phyloP scores from a whole-genome alignment of 306 rosid species.

The Rubus idaeus region DNA sequence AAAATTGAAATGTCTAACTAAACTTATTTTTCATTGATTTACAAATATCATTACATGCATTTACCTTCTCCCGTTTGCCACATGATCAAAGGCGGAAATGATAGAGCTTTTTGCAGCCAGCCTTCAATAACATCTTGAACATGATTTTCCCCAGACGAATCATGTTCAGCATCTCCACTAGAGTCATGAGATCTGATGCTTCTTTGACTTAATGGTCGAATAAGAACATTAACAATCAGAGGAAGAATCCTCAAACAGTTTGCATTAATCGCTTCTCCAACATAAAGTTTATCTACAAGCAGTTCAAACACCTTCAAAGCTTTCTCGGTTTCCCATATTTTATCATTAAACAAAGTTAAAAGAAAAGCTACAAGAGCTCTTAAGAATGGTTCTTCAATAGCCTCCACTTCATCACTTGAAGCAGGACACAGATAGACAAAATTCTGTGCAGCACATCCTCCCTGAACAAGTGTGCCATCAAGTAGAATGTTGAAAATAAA shows the following conservation, averaged over 20 bases:
- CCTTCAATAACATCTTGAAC: constrained; percentile 50
- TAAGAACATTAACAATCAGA: constrained; percentile 55
- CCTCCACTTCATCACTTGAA: constrained; percentile 50
- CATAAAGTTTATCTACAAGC: constrained; percentile 60
- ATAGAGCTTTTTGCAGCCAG: constrained; percentile 72
- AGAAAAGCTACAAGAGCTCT: constrained; percentile 76
- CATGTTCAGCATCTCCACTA: constrained; percentile 33
- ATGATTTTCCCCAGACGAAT: constrained; percentile 40
- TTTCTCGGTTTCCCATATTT: constrained; percentile 65
- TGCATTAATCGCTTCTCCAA: constrained; percentile 72
- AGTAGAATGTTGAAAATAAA: constrained; percentile 57
- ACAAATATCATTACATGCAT: neutral
- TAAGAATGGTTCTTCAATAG: constrained; percentile 88
- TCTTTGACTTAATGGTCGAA: constrained; percentile 46
- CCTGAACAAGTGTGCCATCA: constrained; percentile 77
- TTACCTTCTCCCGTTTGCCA: constrained; percentile 83
- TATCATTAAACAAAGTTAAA: constrained; percentile 60
- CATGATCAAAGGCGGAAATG: constrained; percentile 64
- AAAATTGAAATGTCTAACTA: neutral
- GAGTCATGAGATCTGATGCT: constrained; percentile 34
- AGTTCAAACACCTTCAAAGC: constrained; percentile 55
- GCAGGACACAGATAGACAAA: constrained; percentile 58
- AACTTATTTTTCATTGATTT: neutral
- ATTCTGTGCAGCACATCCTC: constrained; percentile 47
- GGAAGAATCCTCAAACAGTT: constrained; percentile 93